Conservation (phyloP, 768 basidiomycete genomes). For the Amanita rimosa region DNA sequence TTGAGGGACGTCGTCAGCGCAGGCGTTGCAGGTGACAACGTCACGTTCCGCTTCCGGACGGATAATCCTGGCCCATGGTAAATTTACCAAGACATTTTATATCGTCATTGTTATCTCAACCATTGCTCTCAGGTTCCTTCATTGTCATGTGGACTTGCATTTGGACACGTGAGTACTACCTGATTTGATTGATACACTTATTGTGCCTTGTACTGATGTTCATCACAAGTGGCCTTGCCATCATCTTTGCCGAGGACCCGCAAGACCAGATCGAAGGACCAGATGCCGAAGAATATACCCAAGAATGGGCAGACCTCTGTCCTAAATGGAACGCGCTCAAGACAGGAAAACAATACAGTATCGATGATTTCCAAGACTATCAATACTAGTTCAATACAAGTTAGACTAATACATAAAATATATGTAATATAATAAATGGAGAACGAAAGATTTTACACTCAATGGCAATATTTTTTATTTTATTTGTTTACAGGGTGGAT, state of each 20-base stretch:
- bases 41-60: constrained; percentile 42
- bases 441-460: background rate
- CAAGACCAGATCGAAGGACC: background rate
- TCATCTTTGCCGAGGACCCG: constrained; percentile 25
- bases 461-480: background rate
- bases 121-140: background rate
- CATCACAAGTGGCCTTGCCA: constrained; percentile 20
- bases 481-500: background rate
- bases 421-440: background rate
- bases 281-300: constrained; percentile 3
- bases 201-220: background rate
- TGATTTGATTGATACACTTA: background rate
- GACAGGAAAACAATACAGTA: constrained; percentile 6
- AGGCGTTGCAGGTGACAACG: constrained; percentile 19
- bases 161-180: constrained; percentile 20
- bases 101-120: background rate
- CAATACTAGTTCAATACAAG: background rate
- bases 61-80: constrained; percentile 53
- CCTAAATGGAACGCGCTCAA: constrained; percentile 17
- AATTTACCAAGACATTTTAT: background rate
- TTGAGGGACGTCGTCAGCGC: constrained; percentile 37
- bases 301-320: constrained; percentile 19
- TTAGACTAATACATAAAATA: background rate
- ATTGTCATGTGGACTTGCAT: constrained; percentile 26
- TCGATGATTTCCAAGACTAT: background rate